A percentile compares a stretch with the other conserved stretches of the same genome.
Evolutionary conservation across 257 asterid species (phyloP).

Genomic region (Fraxinus pennsylvanica): DNA sequence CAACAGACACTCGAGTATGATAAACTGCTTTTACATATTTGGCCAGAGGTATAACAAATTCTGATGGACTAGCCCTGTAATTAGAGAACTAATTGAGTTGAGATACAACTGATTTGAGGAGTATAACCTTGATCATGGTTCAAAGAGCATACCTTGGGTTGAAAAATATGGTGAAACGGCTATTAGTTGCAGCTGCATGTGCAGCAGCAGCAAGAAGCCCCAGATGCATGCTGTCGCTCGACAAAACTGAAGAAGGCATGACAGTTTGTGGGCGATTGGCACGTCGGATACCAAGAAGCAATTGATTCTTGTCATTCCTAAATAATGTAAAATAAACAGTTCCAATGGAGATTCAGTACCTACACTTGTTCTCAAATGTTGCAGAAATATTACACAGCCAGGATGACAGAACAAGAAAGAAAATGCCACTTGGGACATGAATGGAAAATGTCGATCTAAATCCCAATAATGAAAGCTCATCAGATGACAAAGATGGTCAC

Average conservation of each 20-base stretch:
- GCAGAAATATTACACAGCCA: not conserved
- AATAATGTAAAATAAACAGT: slow-evolving; percentile 1
- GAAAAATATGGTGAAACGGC: slow-evolving; percentile 75
- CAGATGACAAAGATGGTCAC: too few relatives aligned
- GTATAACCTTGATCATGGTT: not conserved
- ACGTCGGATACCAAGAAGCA: slow-evolving; percentile 76
- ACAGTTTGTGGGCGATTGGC: slow-evolving; percentile 73
- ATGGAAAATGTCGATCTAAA: too few relatives aligned
- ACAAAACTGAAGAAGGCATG: slow-evolving; percentile 78
- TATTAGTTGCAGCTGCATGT: slow-evolving; percentile 77
- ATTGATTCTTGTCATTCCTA: slow-evolving; percentile 81
- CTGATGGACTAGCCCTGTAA: slow-evolving; percentile 76
- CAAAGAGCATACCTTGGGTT: slow-evolving; percentile 61
- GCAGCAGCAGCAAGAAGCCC: slow-evolving; percentile 94
- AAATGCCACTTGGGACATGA: too few relatives aligned
- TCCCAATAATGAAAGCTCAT: too few relatives aligned
- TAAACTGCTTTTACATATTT: slow-evolving; percentile 65
- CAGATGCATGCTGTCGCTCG: slow-evolving; percentile 88
- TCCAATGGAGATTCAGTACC: not conserved
- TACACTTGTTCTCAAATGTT: not conserved
- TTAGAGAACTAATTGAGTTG: slow-evolving; percentile 16
- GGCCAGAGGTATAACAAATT: slow-evolving; percentile 72
- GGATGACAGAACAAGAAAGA: not conserved
- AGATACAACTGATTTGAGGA: not conserved
- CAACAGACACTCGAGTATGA: slow-evolving; percentile 76